Conservation (phyloP, 257 asterid genomes). For the Ocimum tenuiflorum region DNA sequence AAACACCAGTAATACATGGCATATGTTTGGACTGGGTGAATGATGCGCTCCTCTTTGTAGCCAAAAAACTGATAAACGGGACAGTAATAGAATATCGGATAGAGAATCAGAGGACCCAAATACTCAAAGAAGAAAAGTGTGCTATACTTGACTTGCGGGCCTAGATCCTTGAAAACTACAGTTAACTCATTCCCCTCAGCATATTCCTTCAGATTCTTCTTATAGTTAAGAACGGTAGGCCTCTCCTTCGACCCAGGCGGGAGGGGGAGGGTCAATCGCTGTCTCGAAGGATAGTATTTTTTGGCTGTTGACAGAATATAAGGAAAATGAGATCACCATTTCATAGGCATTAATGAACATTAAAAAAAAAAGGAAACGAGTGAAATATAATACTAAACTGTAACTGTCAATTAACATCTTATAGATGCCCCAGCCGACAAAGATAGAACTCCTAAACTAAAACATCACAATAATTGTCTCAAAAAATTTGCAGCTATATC, state of each 20-base stretch:
- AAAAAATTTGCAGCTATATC: neutral
- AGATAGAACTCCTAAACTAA: neutral
- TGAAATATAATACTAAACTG: neutral
- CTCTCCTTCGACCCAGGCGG: slow-evolving; percentile 71
- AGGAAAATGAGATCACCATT: slow-evolving; percentile 2
- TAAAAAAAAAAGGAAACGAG: neutral
- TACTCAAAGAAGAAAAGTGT: slow-evolving; percentile 92
- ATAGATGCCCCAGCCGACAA: neutral
- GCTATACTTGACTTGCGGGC: slow-evolving; percentile 83
- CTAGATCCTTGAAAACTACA: slow-evolving; percentile 84
- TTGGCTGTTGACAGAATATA: slow-evolving; percentile 43
- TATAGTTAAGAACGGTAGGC: slow-evolving; percentile 59
- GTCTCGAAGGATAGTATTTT: slow-evolving; percentile 81
- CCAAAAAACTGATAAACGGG: slow-evolving; percentile 64
- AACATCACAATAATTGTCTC: neutral
- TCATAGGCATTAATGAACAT: slow-evolving; percentile 1
- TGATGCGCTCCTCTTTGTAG: slow-evolving; percentile 55
- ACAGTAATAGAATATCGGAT: slow-evolving; percentile 68
- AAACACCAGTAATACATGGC: slow-evolving; percentile 91
- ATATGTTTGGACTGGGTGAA: slow-evolving; percentile 79
- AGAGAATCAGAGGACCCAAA: slow-evolving; percentile 81
- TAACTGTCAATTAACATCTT: neutral
- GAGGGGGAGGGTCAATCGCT: slow-evolving; percentile 70
- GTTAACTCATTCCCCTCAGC: slow-evolving; percentile 52
- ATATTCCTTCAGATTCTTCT: slow-evolving; percentile 75